phyloP scores from a whole-genome alignment of 2,329 filamentous ascomycete genomes.

The Penicillium sp. region DNA sequence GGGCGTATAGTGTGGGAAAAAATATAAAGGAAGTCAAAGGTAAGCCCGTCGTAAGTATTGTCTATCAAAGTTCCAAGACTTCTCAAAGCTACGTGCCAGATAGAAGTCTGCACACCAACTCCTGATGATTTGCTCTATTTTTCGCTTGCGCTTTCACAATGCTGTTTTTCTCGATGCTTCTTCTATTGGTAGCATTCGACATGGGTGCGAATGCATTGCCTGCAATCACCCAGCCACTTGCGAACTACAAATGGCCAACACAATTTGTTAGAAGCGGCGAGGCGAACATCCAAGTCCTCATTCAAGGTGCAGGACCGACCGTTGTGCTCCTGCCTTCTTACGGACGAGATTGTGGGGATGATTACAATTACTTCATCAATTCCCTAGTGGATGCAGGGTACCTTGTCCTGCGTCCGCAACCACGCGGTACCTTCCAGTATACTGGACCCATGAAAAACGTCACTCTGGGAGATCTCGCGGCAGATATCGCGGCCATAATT shows the following conservation, averaged over 20 bases:
- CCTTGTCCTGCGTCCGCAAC: conserved; percentile 5
- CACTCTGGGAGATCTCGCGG: not conserved
- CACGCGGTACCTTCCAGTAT: conserved; percentile 1
- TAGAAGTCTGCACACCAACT: not conserved
- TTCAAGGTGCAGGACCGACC: not conserved
- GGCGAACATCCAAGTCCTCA: not conserved
- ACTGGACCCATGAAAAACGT: not conserved
- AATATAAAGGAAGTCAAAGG: not conserved
- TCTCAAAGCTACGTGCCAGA: not conserved
- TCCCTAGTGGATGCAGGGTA: conserved; percentile 1
- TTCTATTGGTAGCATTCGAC: not conserved
- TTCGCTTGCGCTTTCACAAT: not conserved
- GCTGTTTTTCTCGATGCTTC: not conserved
- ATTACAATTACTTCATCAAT: conserved; percentile 2
- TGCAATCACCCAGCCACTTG: not conserved
- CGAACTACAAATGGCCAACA: not conserved
- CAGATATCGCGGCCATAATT: not conserved
- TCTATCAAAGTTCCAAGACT: not conserved
- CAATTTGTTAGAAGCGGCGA: conserved; percentile 1
- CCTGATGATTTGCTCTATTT: not conserved
- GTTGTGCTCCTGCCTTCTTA: not conserved
- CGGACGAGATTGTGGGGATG: not conserved
- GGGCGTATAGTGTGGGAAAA: not conserved
- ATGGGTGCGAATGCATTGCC: not conserved
- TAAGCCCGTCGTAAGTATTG: not conserved